Base-by-base conservation (phyloP, 2,329 filamentous ascomycete species). In the Capronia epimyces region DNA sequence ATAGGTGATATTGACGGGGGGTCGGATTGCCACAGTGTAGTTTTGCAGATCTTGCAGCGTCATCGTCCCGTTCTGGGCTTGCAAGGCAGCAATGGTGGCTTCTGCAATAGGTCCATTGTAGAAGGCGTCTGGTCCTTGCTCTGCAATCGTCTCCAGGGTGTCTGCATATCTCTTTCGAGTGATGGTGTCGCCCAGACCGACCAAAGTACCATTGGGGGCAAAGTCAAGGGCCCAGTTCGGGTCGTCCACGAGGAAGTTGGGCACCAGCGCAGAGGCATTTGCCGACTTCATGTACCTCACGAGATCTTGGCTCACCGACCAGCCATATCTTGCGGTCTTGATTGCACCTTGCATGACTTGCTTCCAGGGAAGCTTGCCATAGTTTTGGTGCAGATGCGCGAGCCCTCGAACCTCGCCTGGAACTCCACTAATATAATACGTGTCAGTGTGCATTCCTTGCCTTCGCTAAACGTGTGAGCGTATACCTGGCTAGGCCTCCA, bases 171-270 rank as follows among this genome's bases (percentile, higher is more conserved):
- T 79, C 63, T 83, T 86, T 39, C 90, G 77, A 0, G 85, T 90
- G 63, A 97, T 89, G 0, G 69, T 84, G 43, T 95, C 87, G 15
- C 87, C 88, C 2, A 89, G 69, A 15, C 77, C 73, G 0, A 95
- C 62, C 2, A 87, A 73, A 0, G 77, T 84, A 2, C 89, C 91
- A 53, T 90, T 82, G 0, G 89, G 89, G 1, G 89, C 89, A 70
- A 96, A 96, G 65, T 96, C 91, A 42, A 86, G 67, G 0, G 90
- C 88, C 85, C 89, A 97, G 2, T 81, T 79, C 0, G 85, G 82
- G 50, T 96, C 82, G 2, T 86, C 75, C 0, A 82, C 72, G 0
- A 96, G 71, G 62, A 95, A 95, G 59, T 88, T 77, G 43, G 76
- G 68, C 6, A 72, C 60, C 49, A 52, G 66, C 52, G 60, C 56